Evolutionary conservation across 805 yeast species (phyloP), one percentile per base, ranked within the genome.

Genomic region (Metschnikowia chrysomelidarum): DNA sequence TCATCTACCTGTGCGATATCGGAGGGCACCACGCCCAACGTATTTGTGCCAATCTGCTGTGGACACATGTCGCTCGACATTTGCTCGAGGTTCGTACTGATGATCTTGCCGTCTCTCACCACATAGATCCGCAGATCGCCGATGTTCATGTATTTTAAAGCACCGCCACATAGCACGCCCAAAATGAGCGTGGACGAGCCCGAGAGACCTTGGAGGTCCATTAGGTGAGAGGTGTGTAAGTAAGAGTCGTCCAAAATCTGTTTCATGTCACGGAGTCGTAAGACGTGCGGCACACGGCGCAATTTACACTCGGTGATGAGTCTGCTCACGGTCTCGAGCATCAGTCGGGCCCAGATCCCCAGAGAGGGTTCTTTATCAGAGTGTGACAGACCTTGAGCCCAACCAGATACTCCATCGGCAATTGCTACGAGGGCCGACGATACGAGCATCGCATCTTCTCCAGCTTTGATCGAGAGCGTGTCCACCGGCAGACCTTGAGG

Each of bases 351-450:
- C 75, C 78, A 75, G 13, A 73, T 58, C 2, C 79, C 78, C 15
- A 75, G 65, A 19, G 69, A 60, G 36, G 69, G 68, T 15, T 38
- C 47, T 2, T 57, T 60, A 24, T 59, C 63, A 13, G 68, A 63
- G n/a, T n/a, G n/a, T n/a, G n/a, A n/a, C n/a, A n/a, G n/a, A n/a
- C n/a, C n/a, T n/a, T n/a, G n/a, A 47, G 69, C 75, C 79, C 79
- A 75, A 1, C 78, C 77, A 14, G 76, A 69, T 6, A 75, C 76
- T 1, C 80, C 80, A 48, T 75, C 80, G 3, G 80, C 79, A 4
- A 75, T 66, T 2, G 75, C 80, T 35, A 75, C 47, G 27, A 74
- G 64, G 4, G 74, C 64, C 0, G 78, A 76, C 3, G 76, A 69
- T 2, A 73, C 71, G 26, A 75, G 56, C 77, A 75, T 71, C 7